Base-by-base conservation (phyloP, 257 asterid genomes). In the Przewalskia tangutica region DNA sequence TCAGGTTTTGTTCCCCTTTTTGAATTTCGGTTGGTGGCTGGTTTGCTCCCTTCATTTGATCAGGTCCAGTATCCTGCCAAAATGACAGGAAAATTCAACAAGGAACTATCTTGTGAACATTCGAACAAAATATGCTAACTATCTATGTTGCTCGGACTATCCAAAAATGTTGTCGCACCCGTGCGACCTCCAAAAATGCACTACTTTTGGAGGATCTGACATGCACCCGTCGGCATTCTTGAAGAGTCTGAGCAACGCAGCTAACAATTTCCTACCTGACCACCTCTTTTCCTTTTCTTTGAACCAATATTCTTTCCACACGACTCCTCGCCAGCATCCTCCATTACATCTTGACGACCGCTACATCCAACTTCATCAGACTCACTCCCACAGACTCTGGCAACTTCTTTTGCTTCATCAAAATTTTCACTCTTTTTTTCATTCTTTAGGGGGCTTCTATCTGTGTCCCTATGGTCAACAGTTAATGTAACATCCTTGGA, bases 281-380 rank as follows among this genome's bases (percentile, higher is more conserved):
- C 84, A 64, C 78, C 88, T 86, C 93, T 90, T 90, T 92, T 96
- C 90, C 98, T 91, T 89, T 91, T 95, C 92, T 90, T 91, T 32
- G 90, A 82, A 23, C 85, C 89, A 32, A 76, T 8, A 79, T 90
- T 91, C 89, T 91, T 89, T 79, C 87, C 84, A 38, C 89, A 85
- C 51, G 91, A 87, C 84, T 83, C 90, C 64, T 85, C 89, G 1
- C 81, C 86, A 0, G 86, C 77, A 34, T 90, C 88, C 6, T 83
- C 91, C 46, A 66, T 67, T 85, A 87, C 95, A 82, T 88, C 94
- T 82, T 84, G 96, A 81, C 89, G 89, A 68, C 93, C 90, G 8
- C 97, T 94, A 82, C 87, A 95, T 78, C 87, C 95, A 17, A 90
- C 94, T 85, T 89, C 97, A 46, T 88, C 97, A 8, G 96, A 92